Percentiles rank a stretch among this genome's conserved stretches.
Evolutionary conservation across 78 protist species (phyloP).

Genomic region (Parvularia atlantis): DNA sequence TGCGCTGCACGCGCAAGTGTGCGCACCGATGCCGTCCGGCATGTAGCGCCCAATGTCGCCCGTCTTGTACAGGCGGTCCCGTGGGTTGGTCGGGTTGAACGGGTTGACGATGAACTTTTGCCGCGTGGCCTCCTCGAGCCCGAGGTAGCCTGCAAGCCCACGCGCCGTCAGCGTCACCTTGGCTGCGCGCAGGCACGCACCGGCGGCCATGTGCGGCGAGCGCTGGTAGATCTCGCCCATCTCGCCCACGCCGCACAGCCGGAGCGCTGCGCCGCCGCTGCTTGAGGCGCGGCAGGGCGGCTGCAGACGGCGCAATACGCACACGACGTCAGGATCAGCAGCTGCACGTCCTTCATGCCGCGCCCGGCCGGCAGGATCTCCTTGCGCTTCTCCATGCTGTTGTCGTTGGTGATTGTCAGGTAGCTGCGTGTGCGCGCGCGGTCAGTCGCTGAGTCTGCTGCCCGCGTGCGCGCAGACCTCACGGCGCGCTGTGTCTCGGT

Average conservation of each 20-base stretch:
- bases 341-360: conserved; percentile 60
- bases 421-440: no score
- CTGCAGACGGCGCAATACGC: no score
- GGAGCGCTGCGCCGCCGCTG: no score
- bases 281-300: no score
- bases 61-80: conserved; percentile 47
- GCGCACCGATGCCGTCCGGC: conserved; percentile 41
- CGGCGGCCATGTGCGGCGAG: conserved; percentile 36
- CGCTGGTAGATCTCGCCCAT: conserved; percentile 52
- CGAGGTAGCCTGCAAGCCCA: conserved; percentile 48
- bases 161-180: background rate
- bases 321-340: conserved; percentile 11
- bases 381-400: no score
- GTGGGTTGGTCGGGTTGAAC: background rate
- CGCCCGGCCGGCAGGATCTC: conserved; percentile 45
- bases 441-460: no score
- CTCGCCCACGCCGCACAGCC: conserved; percentile 36
- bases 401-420: no score
- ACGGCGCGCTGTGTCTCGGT: conserved; percentile 63
- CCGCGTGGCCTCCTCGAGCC: conserved; percentile 25
- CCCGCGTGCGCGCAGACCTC: conserved; percentile 6
- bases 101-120: conserved; percentile 50
- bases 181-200: background rate
- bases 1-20: no score
- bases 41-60: conserved; percentile 63